A percentile compares a stretch with the other conserved stretches of the same genome.
These are phyloP conservation scores for Melampsora larici-populina DNA, from an alignment of 1,284 basidiomycete genomes.

Conservation along the genomic window DNA sequence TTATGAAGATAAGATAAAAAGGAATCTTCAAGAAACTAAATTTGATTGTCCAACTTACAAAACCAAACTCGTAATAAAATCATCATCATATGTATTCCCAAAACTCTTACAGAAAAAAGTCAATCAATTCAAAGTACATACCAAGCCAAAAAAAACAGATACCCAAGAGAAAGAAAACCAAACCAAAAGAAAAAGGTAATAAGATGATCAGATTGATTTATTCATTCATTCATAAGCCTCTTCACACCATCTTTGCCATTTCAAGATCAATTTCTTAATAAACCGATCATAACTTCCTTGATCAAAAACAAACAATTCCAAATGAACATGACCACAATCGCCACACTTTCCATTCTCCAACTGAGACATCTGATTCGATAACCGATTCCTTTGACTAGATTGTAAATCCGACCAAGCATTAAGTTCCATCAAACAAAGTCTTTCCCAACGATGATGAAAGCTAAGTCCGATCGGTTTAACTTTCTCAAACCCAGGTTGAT, in stretches of 20 bases:
- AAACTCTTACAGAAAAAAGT: too few species aligned
- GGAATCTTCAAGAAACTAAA: too few species aligned
- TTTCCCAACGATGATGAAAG: constrained; percentile 28
- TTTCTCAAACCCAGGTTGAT: background rate
- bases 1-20: too few species aligned
- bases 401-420: constrained; percentile 8
- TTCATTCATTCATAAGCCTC: constrained; percentile 19
- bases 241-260: constrained; percentile 25
- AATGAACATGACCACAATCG: constrained; percentile 30
- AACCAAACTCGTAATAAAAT: too few species aligned
- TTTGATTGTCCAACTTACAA: too few species aligned
- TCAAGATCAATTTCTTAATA: constrained; percentile 12
- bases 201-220: background rate
- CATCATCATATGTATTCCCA: too few species aligned
- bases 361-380: background rate
- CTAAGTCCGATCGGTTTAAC: background rate
- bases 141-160: too few species aligned
- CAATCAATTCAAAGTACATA: too few species aligned
- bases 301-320: constrained; percentile 18
- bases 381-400: background rate
- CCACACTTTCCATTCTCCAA: background rate
- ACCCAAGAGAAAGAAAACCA: background rate
- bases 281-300: constrained; percentile 15
- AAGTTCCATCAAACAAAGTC: constrained; percentile 29
- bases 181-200: background rate